A percentile compares a stretch with the other conserved stretches of the same genome.
Evolutionary conservation across 768 basidiomycete genomes (phyloP).

Genomic region (Hypholoma sublateritium): DNA sequence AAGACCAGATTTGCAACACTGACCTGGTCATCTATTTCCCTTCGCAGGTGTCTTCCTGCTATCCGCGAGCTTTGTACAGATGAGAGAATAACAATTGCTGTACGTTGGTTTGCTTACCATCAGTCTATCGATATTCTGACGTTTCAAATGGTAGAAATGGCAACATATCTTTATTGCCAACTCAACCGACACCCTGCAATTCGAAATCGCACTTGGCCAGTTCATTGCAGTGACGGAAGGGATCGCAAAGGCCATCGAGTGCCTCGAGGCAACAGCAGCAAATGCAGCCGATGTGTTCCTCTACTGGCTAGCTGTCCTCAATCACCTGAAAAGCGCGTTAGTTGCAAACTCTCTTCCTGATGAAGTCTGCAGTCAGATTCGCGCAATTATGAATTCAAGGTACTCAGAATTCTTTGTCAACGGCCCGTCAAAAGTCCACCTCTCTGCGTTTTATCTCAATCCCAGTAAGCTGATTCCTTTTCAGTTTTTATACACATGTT

Average conservation of each 20-base stretch:
- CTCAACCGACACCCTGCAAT: conserved; percentile 12
- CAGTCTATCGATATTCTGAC: background rate
- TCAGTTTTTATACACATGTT: too few species aligned
- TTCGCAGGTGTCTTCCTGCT: conserved; percentile 12
- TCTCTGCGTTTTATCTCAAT: conserved; percentile 31
- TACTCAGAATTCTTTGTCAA: conserved; percentile 29
- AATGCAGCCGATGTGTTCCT: conserved; percentile 32
- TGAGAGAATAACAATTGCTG: conserved; percentile 5
- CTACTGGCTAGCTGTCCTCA: conserved; percentile 34
- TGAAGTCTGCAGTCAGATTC: conserved; percentile 22
- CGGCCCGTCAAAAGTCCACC: conserved; percentile 27
- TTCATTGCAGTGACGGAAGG: conserved; percentile 23
- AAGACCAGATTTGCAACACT: conserved; percentile 24
- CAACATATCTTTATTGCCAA: conserved; percentile 4
- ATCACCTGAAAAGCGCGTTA: conserved; percentile 17
- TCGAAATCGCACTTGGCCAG: conserved; percentile 23
- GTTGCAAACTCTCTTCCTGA: conserved; percentile 14
- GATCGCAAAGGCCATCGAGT: conserved; percentile 27
- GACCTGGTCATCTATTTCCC: conserved; percentile 13
- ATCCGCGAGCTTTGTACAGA: conserved; percentile 11
- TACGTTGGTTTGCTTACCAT: conserved; percentile 6
- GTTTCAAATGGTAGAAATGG: conserved; percentile 7
- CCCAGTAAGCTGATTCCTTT: too few species aligned
- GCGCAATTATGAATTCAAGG: conserved; percentile 25
- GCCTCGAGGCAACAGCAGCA: conserved; percentile 27